Base-by-base conservation (phyloP, 2,329 filamentous ascomycete genomes). In the Cladosporium sp. region DNA sequence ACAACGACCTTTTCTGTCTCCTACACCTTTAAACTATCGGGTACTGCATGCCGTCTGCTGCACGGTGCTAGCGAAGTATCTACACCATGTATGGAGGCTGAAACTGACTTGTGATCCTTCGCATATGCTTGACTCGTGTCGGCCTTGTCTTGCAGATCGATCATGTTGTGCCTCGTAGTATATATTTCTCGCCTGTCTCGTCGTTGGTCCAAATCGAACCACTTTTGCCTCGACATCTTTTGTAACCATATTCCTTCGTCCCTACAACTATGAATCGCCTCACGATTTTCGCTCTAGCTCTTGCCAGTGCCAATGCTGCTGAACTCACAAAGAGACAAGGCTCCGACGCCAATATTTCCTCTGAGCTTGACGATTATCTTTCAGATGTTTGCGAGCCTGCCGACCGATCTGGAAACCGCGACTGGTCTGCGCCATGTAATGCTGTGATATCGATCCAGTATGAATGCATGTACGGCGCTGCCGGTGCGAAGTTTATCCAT, bases 351-450 rank as follows among this genome's bases (percentile, higher is more conserved):
- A 49, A 49, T 23, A 23, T 6, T 8, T 10, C 10, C 49, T 29
- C 49, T 16, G 56, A 59, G 10, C 37, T 23, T 26, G 56, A 62
- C 3, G 67, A 67, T 21, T 72, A 73, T 62, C 64, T 73, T 33
- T 35, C 56, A 18, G 50, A 66, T 31, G 69, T 72, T 55, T 75
- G 73, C 67, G 44, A 58, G 10, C 73, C 73, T 7, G 63, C 53
- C 4, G 71, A 72, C 57, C 56, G 64, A 2, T 70, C 56, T 33
- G 68, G 70, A 28, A 23, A 56, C 8, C 68, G 69, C 16, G 71
- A 73, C 56, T 63, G 68, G 35, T 70, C 69, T 26, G 68, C 70
- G 7, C 72, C 73, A 5, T 75, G 73, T 66, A 72, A 71, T 44
- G 69, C 69, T 12, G 64, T 71, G 35, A 33, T 61, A 31, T 68